Base-by-base conservation (phyloP, 2,329 filamentous ascomycete genomes). In the Scedosporium minutisporum region DNA sequence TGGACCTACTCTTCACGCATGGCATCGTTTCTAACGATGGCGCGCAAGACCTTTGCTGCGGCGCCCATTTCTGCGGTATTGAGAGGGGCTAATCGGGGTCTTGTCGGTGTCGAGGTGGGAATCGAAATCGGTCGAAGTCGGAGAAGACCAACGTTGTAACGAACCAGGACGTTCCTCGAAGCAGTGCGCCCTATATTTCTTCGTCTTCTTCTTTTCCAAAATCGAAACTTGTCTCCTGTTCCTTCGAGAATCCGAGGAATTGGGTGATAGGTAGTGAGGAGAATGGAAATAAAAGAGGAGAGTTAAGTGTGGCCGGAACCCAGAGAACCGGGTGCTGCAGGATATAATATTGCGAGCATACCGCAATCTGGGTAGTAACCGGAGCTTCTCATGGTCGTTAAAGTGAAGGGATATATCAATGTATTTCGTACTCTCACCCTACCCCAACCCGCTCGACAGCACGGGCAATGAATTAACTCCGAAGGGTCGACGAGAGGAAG, bases 11-110 rank as follows among this genome's bases (percentile, higher is more conserved):
- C 87, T 42, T 76, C 73, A 69, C 81, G 85, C 83, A 90, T 89
- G 55, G 88, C 84, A 71, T 90, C 86, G 77, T 90, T 90, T 73
- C 82, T 82, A 67, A 88, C 80, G 69, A 88, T 77, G 67, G 74
- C 75, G 67, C 77, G 78, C 63, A 88, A 78, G 66, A 86, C 71
- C 61, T 68, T 73, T 55, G 71, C 71, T 18, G 70, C 66, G 62
- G 77, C 73, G 64, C 74, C 76, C 72, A 82, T 81, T 61, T 44
- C 71, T 68, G 59, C 61, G 57, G 25, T 21, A 18, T 58, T 27
- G 41, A 18, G 23, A n/a, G n/a, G 16, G 55, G 42, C n/a, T 7
- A 29, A 48, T 38, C 25, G 21, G 3, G 23, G 18, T 12, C 9
- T 16, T 27, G 27, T 51, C 23, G 38, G 29, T 41, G 14, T 59